Evolutionary conservation across 371 early-diverging fungal species (phyloP).

Genomic region (Rhizopus sp.): DNA sequence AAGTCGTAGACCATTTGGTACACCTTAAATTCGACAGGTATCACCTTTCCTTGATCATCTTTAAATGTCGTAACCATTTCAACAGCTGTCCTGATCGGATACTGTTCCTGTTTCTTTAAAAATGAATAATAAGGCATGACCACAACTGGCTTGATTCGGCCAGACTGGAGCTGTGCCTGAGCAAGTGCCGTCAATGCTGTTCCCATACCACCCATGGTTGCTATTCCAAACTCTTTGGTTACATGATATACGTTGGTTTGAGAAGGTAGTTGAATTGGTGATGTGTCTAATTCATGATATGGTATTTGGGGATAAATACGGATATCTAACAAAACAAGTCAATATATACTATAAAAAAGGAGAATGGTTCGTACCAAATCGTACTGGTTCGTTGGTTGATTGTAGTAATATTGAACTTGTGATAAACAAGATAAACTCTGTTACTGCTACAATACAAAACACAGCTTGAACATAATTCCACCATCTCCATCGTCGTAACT

Average conservation of each 20-base stretch:
- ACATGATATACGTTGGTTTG: constrained; percentile 39
- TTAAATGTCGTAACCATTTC: constrained; percentile 48
- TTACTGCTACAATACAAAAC: neutral
- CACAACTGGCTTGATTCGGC: constrained; percentile 49
- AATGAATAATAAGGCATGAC: constrained; percentile 65
- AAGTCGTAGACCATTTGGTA: constrained; percentile 40
- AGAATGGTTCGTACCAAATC: constrained; percentile 11
- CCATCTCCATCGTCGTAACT: constrained; percentile 18
- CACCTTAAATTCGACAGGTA: constrained; percentile 48
- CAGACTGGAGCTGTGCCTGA: constrained; percentile 54
- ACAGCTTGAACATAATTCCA: constrained; percentile 12
- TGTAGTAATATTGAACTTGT: constrained; percentile 3
- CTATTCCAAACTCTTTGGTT: constrained; percentile 51
- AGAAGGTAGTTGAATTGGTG: constrained; percentile 20
- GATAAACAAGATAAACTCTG: constrained; percentile 15
- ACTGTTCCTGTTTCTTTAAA: constrained; percentile 41
- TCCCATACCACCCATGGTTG: constrained; percentile 64
- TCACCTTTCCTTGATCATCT: constrained; percentile 34
- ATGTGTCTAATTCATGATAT: constrained; percentile 52
- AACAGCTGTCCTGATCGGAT: constrained; percentile 30
- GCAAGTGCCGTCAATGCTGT: constrained; percentile 61
- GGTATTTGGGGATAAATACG: constrained; percentile 43
- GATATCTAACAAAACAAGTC: constrained; percentile 21
- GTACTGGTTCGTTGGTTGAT: constrained; percentile 12
- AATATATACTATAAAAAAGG: neutral